Conservation (phyloP, 805 yeast species). For the Metschnikowia peoriensis region DNA sequence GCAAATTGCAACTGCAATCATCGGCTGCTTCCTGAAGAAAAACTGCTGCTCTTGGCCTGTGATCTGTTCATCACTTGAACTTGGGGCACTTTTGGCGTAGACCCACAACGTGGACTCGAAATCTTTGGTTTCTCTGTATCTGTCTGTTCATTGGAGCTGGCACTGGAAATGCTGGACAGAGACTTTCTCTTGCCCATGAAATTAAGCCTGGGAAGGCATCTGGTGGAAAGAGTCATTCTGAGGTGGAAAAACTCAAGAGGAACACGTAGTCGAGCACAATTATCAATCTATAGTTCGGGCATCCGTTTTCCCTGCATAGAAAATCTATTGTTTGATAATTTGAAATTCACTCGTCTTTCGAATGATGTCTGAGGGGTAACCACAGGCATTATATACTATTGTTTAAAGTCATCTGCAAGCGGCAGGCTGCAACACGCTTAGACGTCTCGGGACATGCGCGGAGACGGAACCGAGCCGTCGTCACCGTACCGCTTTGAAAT, state of each 20-base stretch:
- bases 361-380: neutral
- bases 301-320: neutral
- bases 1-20: too few species aligned
- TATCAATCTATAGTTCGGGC: too few species aligned
- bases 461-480: conserved; percentile 1
- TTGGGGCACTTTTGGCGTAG: conserved; percentile 1
- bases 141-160: neutral
- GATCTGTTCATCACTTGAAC: conserved; percentile 9
- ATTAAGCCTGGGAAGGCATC: conserved; percentile 1
- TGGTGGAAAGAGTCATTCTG: neutral
- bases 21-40: conserved; percentile 3
- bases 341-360: neutral
- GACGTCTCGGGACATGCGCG: neutral
- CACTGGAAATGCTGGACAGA: conserved; percentile 5
- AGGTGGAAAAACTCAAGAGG: neutral
- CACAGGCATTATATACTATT: neutral
- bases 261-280: neutral
- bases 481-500: too few species aligned
- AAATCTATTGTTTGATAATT: neutral
- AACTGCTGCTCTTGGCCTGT: conserved; percentile 6
- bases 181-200: conserved; percentile 6
- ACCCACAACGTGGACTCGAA: neutral
- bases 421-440: neutral
- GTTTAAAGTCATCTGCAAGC: neutral
- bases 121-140: neutral